phyloP scores from a whole-genome alignment of 345 rosid genomes.

The Pistacia vera region DNA sequence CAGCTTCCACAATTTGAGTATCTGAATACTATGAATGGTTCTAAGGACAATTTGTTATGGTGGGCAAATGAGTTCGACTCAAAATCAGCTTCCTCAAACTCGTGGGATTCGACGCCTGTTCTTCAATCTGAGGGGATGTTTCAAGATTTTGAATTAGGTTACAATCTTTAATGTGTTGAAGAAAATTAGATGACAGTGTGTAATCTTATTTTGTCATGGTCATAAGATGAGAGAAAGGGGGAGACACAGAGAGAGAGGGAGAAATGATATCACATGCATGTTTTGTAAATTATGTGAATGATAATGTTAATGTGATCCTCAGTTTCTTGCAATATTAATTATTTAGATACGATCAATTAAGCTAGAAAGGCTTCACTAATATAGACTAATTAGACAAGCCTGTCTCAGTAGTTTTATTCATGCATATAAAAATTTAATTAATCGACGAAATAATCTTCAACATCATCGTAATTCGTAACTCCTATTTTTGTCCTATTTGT shows the following conservation, averaged over 20 bases:
- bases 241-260: neutral
- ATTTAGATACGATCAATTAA: no score
- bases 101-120: conserved; percentile 64
- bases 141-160: conserved; percentile 62
- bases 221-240: conserved; percentile 24
- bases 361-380: no score
- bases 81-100: conserved; percentile 55
- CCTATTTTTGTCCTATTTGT: no score
- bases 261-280: conserved; percentile 8
- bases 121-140: conserved; percentile 56
- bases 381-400: no score
- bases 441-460: no score
- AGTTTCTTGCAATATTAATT: neutral
- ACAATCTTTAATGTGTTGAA: conserved; percentile 39
- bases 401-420: no score
- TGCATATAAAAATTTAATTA: no score
- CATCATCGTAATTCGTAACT: no score
- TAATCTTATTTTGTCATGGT: conserved; percentile 17
- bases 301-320: conserved; percentile 32
- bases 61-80: conserved; percentile 69
- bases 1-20: conserved; percentile 52
- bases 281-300: conserved; percentile 67
- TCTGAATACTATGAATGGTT: conserved; percentile 48
- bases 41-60: conserved; percentile 53
- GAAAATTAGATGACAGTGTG: conserved; percentile 4